These are phyloP conservation scores for Amanita fuliginea DNA, from an alignment of 768 basidiomycete genomes.

Conservation along the genomic window DNA sequence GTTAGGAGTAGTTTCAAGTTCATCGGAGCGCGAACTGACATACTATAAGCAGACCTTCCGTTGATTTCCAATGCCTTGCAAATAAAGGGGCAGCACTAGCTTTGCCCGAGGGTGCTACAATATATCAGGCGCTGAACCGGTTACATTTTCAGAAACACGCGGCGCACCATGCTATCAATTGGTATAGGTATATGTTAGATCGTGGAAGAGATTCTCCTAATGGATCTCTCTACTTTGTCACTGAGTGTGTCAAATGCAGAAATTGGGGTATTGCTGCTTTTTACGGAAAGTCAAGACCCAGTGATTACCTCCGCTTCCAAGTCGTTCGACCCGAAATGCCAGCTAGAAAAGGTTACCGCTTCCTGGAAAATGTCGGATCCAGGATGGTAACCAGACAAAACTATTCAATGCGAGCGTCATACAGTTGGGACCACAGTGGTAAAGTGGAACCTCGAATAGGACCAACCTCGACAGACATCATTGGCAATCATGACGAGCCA, in stretches of 20 bases:
- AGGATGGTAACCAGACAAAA: not conserved
- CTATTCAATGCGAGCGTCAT: not conserved
- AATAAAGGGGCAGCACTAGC: not conserved
- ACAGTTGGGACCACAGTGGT: not conserved
- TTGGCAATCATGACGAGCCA: not conserved
- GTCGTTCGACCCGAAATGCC: too few species aligned
- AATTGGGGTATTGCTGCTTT: constrained; percentile 5
- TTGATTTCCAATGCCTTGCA: not conserved
- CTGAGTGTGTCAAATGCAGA: not conserved
- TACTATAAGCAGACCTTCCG: not conserved
- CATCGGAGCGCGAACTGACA: too few species aligned
- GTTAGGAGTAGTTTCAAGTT: not conserved
- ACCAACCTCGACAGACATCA: not conserved
- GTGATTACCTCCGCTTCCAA: not conserved
- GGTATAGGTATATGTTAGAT: not conserved
- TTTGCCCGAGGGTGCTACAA: not conserved
- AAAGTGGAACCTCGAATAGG: not conserved
- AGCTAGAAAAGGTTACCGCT: too few species aligned
- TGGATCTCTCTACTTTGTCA: constrained; percentile 4
- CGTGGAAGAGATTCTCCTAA: not conserved
- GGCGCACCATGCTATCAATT: not conserved
- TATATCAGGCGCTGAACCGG: not conserved
- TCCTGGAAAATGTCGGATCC: too few species aligned
- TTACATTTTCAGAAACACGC: not conserved
- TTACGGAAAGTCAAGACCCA: not conserved